Base-by-base conservation (phyloP, 73 alveolate species). In the Blepharisma stoltei region DNA sequence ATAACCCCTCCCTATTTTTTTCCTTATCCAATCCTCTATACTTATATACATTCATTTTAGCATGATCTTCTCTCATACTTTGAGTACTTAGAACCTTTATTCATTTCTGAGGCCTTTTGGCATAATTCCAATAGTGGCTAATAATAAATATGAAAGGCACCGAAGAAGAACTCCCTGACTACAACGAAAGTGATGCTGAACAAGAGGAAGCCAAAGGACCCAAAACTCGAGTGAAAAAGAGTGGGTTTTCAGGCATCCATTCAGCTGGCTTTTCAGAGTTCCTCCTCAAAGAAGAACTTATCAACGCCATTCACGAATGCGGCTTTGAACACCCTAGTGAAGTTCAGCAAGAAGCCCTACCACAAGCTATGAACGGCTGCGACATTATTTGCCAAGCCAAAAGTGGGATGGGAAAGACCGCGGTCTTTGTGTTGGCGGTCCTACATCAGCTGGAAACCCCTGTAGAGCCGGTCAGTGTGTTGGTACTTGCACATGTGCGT, bases 351-450 rank as follows among this genome's bases (percentile, higher is more conserved):
- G 98, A 96, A 81, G 95, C 99, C 83, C 88, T 96, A 38, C 99
- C 99, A 6, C 84, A 90, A 80, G 97, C 99, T 27, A 89, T 93
- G 89, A 71, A 86, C 23, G 99, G 99, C 46, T 80, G 83, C 71
- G 99, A 96, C 86, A 90, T 96, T 14, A 91, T 96, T 60, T 96
- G 99, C 87, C 98, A 96, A 86, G 97, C 96, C 70, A 95, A 94
- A 78, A 81, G 97, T 65, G 99, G 99, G 83, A 98, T 98, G 98
- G 99, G 99, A 71, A 98, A 98, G 94, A 98, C 99, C 46, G 99
- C 99, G 46, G 99, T 98, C 66, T 98, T 97, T 81, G 99, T 98
- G 43, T 81, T 98, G 77, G 92, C 99, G 18, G 95, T 96, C 80
- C 93, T 98, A 23, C 95, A 97, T 54, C 89, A 95, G 76, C 81